phyloP scores from a whole-genome alignment of 2,329 filamentous ascomycete species.

The Coccinonectria pachysandricola region DNA sequence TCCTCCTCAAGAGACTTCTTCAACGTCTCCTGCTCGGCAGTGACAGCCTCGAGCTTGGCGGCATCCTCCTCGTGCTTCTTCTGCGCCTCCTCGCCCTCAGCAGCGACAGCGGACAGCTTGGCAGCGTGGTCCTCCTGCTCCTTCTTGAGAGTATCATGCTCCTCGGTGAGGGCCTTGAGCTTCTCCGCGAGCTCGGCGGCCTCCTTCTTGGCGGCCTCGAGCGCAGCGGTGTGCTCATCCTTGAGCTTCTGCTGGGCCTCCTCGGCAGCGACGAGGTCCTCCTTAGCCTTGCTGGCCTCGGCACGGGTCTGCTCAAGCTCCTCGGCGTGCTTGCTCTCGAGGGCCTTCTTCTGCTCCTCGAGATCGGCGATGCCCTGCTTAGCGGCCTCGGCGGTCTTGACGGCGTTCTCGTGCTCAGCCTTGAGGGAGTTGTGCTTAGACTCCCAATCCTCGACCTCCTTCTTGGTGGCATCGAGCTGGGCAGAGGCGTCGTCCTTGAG shows the following conservation, averaged over 20 bases:
- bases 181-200: slow-evolving; percentile 12
- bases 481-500: slow-evolving; percentile 23
- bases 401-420: slow-evolving; percentile 12
- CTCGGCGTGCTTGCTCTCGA: slow-evolving; percentile 12
- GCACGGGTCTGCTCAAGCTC: slow-evolving; percentile 11
- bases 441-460: slow-evolving; percentile 18
- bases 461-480: slow-evolving; percentile 22
- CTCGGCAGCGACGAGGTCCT: slow-evolving; percentile 17
- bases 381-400: slow-evolving; percentile 19
- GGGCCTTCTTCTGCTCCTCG: slow-evolving; percentile 10
- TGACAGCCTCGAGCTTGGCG: slow-evolving; percentile 7
- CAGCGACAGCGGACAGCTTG: slow-evolving; percentile 16
- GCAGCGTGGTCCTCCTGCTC: slow-evolving; percentile 2
- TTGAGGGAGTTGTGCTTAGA: slow-evolving; percentile 18
- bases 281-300: slow-evolving; percentile 14
- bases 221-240: slow-evolving; percentile 11
- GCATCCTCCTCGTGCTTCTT: slow-evolving; percentile 4
- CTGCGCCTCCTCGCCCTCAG: slow-evolving; percentile 16
- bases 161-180: slow-evolving; percentile 7
- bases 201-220: slow-evolving; percentile 15
- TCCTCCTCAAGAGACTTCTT: slow-evolving; percentile 23
- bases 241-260: slow-evolving; percentile 17
- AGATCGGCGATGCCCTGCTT: slow-evolving; percentile 21
- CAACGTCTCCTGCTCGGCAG: slow-evolving; percentile 15
- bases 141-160: slow-evolving; percentile 3